Conservation (phyloP, 2,329 filamentous ascomycete genomes). For the Xylaria digitata region DNA sequence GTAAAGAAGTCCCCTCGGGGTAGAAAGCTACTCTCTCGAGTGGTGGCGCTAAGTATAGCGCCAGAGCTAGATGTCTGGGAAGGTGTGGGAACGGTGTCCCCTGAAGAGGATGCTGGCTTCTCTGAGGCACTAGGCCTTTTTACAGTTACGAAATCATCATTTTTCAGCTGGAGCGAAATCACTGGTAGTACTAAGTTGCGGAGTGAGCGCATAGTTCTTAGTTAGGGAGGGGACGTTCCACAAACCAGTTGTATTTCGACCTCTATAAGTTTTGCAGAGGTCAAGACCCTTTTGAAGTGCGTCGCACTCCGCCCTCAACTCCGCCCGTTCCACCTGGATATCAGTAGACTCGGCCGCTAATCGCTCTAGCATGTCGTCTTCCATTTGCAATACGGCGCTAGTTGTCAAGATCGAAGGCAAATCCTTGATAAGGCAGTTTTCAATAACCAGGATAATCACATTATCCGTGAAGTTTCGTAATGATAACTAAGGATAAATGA, state of each 20-base stretch:
- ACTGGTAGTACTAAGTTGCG: slow-evolving; percentile 12
- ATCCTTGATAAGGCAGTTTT: slow-evolving; percentile 53
- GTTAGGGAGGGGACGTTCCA: background rate
- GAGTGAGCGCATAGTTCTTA: slow-evolving; percentile 6
- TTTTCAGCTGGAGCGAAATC: background rate
- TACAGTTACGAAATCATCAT: background rate
- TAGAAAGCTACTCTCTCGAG: background rate
- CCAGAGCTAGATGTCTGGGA: background rate
- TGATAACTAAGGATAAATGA: slow-evolving; percentile 42
- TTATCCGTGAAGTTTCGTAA: slow-evolving; percentile 52
- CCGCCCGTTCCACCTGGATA: slow-evolving; percentile 39
- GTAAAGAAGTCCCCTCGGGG: background rate
- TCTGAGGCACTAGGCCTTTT: background rate
- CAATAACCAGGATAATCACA: slow-evolving; percentile 51
- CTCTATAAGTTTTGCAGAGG: slow-evolving; percentile 42
- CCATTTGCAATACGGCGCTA: slow-evolving; percentile 49
- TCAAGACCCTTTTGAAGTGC: slow-evolving; percentile 41
- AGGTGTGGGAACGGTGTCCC: background rate
- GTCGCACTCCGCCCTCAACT: slow-evolving; percentile 38
- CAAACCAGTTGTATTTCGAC: slow-evolving; percentile 30
- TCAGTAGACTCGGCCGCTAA: slow-evolving; percentile 47
- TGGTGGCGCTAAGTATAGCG: background rate
- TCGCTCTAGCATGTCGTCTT: slow-evolving; percentile 40
- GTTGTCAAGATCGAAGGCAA: slow-evolving; percentile 51
- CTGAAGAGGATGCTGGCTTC: background rate